Evolutionary conservation across 148 eudicot genomes (phyloP), one percentile per base, ranked within the genome.

Genomic region (Rhododendron williamsianum): DNA sequence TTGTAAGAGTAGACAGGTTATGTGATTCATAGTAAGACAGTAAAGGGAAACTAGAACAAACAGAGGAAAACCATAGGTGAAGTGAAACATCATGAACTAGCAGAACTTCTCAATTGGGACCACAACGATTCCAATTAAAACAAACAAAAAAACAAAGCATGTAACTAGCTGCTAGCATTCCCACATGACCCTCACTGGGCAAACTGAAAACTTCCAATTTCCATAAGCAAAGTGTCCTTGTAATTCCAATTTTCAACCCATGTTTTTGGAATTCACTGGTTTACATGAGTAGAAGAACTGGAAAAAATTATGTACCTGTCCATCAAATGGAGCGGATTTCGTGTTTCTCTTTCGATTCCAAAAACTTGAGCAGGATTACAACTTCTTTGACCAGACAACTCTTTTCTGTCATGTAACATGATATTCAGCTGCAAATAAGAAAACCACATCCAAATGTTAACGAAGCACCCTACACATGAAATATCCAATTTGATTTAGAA

Each of bases 371-470:
- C 51, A 67, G 88, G 88, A 87, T 87, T 78, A 65, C 88, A 87
- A 78, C 77, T 83, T 83, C 83, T 88, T 85, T 91, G 93, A 79
- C 91, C 93, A 81, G 91, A 91, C 49, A 90, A 82, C 73, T 88
- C 86, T 84, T 85, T 91, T 85, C 91, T 87, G 80, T 91, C 90
- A 84, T 89, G 84, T 69, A 84, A 87, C 82, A 79, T 82, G 80
- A 87, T 41, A 86, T 90, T 82, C 85, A 91, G 82, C 93, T 91
- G 89, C 83, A 85, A 41, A 58, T 43, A 89, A 79, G 49, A 76
- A 81, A 65, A 52, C 56, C 43, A 69, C 13, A 27, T 54, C n/a
- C 21, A 71, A 71, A 67, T 43, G 33, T 84, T 79, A 85, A 60
- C 30, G 4, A 30, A 78, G 13, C 10, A 80, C 35, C 8, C 46